Percentiles rank a stretch among this genome's conserved stretches.
Evolutionary conservation across 1,139 yeast genomes (phyloP).

Genomic region (Suhomyces atakaporum): DNA sequence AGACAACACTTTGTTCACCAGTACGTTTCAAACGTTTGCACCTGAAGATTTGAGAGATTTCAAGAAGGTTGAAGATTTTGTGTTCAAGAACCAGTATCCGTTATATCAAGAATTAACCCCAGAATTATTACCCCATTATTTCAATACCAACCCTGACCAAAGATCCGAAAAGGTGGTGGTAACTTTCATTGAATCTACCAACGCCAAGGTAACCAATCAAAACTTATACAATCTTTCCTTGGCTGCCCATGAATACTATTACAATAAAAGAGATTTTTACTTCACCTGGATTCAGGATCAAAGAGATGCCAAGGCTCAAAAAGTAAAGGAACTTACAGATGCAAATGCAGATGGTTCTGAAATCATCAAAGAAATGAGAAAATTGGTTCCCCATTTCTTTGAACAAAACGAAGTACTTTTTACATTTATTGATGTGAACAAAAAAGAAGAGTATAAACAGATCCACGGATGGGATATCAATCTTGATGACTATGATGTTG

Average conservation of each 20-base stretch:
- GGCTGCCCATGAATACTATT: conserved; percentile 57
- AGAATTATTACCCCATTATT: conserved; percentile 32
- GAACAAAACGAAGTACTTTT: conserved; percentile 47
- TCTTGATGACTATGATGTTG: conserved; percentile 37
- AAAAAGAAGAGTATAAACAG: conserved; percentile 32
- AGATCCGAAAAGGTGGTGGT: conserved; percentile 51
- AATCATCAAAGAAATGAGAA: conserved; percentile 50
- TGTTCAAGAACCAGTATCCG: conserved; percentile 51
- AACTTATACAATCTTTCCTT: conserved; percentile 46
- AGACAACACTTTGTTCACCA: too few species aligned
- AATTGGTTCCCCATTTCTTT: conserved; percentile 49
- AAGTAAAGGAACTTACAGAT: conserved; percentile 39
- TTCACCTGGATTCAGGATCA: conserved; percentile 38
- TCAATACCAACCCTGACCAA: conserved; percentile 31
- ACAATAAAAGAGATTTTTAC: conserved; percentile 45
- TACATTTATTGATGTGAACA: conserved; percentile 55
- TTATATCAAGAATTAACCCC: conserved; percentile 53
- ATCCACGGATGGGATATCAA: conserved; percentile 46
- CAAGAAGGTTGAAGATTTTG: conserved; percentile 49
- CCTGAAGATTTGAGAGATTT: too few species aligned
- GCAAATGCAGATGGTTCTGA: conserved; percentile 42
- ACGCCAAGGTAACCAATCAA: conserved; percentile 37
- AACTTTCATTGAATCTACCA: conserved; percentile 49
- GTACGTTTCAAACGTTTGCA: too few species aligned
- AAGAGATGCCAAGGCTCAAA: conserved; percentile 45